Conservation (phyloP, 306 rosid genomes). For the Cicer yamashitae region DNA sequence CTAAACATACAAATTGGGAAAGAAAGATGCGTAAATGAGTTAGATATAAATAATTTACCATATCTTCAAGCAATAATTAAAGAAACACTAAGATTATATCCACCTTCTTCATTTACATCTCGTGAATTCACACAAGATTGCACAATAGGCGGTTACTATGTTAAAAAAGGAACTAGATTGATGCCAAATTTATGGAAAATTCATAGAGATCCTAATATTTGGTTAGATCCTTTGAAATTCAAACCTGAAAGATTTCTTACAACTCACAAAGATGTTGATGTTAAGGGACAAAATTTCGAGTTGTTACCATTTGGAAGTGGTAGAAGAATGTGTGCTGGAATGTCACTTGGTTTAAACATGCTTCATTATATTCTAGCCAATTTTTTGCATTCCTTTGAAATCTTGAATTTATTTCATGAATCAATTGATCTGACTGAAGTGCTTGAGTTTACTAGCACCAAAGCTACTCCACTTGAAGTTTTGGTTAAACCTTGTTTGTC, state of each 20-base stretch:
- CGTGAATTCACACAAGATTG: conserved; percentile 40
- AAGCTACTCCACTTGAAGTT: conserved; percentile 46
- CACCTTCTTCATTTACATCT: conserved; percentile 38
- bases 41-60: conserved; percentile 19
- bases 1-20: conserved; percentile 33
- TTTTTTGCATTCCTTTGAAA: conserved; percentile 45
- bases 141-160: conserved; percentile 34
- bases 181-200: conserved; percentile 45
- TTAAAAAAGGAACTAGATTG: conserved; percentile 40
- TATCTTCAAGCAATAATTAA: conserved; percentile 47
- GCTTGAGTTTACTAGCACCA: conserved; percentile 23
- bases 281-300: conserved; percentile 37
- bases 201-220: conserved; percentile 39
- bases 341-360: conserved; percentile 36
- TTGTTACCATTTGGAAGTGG: conserved; percentile 48
- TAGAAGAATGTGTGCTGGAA: conserved; percentile 44
- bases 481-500: conserved; percentile 41
- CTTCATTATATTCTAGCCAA: conserved; percentile 39
- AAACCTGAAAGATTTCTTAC: conserved; percentile 47
- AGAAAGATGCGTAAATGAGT: conserved; percentile 1
- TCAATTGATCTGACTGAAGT: conserved; percentile 37
- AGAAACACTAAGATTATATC: conserved; percentile 47
- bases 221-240: conserved; percentile 43
- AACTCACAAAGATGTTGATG: conserved; percentile 41
- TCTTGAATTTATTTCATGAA: conserved; percentile 11